Percentiles rank a stretch among this genome's conserved stretches.
Conservation (phyloP, 2,329 filamentous ascomycete genomes). For the Xylariaceae sp. region DNA sequence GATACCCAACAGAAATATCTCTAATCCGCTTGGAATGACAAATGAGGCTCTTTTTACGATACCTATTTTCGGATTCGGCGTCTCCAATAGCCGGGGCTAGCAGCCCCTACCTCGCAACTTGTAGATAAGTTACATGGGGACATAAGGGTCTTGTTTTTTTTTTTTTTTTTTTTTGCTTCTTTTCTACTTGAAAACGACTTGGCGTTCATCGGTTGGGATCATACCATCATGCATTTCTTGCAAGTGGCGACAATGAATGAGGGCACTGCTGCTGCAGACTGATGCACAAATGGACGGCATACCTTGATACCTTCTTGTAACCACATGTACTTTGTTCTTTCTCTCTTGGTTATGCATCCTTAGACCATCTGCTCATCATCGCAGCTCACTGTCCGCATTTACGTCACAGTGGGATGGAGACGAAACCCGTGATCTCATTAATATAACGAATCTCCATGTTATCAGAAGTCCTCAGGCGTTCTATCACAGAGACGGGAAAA, state of each 20-base stretch:
- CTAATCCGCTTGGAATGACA: constrained; percentile 4
- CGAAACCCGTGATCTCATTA: background rate
- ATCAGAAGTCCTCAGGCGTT: background rate
- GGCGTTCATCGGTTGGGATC: constrained; percentile 11
- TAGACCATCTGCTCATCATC: background rate
- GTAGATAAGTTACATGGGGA: constrained; percentile 7
- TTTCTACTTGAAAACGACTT: constrained; percentile 3
- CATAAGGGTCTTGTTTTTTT: background rate
- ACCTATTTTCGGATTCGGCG: background rate
- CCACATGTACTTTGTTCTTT: constrained; percentile 1
- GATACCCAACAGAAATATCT: constrained; percentile 6
- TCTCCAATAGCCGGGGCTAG: constrained; percentile 1
- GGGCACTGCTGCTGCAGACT: constrained; percentile 11
- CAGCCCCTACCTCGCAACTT: background rate
- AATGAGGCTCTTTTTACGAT: background rate
- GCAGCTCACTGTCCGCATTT: background rate
- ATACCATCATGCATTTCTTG: constrained; percentile 7
- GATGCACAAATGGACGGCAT: constrained; percentile 16
- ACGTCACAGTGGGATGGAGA: background rate
- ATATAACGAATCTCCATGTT: background rate
- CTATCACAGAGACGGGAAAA: background rate
- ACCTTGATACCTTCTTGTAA: constrained; percentile 2
- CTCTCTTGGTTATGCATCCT: background rate
- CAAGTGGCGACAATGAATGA: constrained; percentile 13
- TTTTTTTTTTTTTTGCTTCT: too few relatives aligned